phyloP scores from a whole-genome alignment of 257 asterid genomes.

The Solanum verrucosum region DNA sequence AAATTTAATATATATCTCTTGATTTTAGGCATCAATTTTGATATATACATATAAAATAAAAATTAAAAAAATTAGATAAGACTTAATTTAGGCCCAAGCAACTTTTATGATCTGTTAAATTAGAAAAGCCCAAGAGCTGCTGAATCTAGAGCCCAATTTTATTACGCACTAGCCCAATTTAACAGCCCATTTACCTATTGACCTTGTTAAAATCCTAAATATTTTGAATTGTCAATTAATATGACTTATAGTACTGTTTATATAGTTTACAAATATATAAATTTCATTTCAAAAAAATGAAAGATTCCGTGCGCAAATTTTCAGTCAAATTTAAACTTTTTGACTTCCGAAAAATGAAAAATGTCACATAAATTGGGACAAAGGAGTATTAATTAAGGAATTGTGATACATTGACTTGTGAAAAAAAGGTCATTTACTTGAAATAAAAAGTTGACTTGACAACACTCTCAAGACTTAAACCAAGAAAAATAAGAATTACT shows the following conservation, averaged over 20 bases:
- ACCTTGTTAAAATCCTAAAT: not conserved
- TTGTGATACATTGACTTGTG: not conserved
- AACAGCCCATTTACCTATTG: not conserved
- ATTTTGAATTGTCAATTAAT: too few relatives aligned
- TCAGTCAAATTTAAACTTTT: rapidly evolving
- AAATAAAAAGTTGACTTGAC: not conserved
- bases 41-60: too few relatives aligned
- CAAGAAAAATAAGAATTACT: too few relatives aligned
- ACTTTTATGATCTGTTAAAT: not conserved
- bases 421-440: not conserved
- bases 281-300: too few relatives aligned
- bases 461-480: too few relatives aligned
- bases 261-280: too few relatives aligned
- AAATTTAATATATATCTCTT: too few relatives aligned
- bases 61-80: too few relatives aligned
- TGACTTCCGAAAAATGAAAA: rapidly evolving
- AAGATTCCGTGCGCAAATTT: too few relatives aligned
- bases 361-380: too few relatives aligned
- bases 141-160: not conserved
- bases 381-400: not conserved
- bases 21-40: too few relatives aligned
- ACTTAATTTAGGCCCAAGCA: not conserved
- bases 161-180: not conserved
- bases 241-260: too few relatives aligned
- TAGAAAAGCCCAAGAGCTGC: not conserved